A percentile compares a stretch with the other conserved stretches of the same genome.
Conservation (phyloP, 257 asterid genomes). For the Solanum virginianum region DNA sequence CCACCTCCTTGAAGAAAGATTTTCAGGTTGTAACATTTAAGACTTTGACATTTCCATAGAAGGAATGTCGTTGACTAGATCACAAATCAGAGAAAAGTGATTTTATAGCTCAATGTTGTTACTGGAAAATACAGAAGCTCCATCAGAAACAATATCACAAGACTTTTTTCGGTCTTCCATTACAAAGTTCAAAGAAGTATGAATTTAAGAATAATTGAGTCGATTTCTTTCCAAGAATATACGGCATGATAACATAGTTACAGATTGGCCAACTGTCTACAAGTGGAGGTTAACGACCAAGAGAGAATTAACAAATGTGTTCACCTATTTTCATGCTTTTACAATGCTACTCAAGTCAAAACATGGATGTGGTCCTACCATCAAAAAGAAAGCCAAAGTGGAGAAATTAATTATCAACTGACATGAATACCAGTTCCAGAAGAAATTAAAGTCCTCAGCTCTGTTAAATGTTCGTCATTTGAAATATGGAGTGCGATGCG, state of each 20-base stretch:
- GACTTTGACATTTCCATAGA: neutral
- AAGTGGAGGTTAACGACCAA: neutral
- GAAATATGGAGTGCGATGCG: slow-evolving; percentile 43
- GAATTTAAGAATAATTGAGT: neutral
- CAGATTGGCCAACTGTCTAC: neutral
- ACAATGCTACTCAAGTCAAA: slow-evolving; percentile 4
- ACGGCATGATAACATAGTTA: slow-evolving; percentile 10
- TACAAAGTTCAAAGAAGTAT: neutral
- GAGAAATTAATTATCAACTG: neutral
- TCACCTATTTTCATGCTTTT: slow-evolving; percentile 1
- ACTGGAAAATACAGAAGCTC: neutral
- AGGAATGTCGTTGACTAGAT: neutral
- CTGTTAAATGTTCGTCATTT: slow-evolving; percentile 36
- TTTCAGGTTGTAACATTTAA: neutral
- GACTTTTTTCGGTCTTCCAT: neutral
- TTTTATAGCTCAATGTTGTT: neutral
- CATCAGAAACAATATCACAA: neutral
- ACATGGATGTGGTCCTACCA: slow-evolving; percentile 1
- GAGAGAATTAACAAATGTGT: neutral
- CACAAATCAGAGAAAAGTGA: neutral
- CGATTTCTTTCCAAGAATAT: slow-evolving; percentile 1
- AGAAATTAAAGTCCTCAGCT: slow-evolving; percentile 33
- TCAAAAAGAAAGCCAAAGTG: neutral
- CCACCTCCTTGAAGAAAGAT: neutral
- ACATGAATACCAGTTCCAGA: slow-evolving; percentile 6